These are phyloP conservation scores for Plenodomus tracheiphilus DNA, from an alignment of 2,329 filamentous ascomycete genomes.

Conservation along the genomic window DNA sequence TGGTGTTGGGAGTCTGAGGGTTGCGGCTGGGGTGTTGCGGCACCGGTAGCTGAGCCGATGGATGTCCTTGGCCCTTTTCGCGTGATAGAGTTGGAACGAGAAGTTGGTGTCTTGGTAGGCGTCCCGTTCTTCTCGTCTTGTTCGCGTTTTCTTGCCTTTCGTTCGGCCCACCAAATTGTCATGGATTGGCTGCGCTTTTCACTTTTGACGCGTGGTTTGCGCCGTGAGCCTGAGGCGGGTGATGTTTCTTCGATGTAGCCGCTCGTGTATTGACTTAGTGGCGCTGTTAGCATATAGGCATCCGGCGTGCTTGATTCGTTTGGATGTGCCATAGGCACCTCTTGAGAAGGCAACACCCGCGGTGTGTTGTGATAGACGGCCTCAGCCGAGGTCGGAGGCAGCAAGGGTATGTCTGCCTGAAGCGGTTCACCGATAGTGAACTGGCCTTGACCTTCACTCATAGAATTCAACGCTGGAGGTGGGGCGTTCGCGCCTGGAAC, in stretches of 20 bases:
- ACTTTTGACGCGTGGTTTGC: conserved; percentile 46
- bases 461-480: conserved; percentile 36
- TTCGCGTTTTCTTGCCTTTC: conserved; percentile 45
- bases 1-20: conserved; percentile 16
- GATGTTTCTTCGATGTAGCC: conserved; percentile 32
- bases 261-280: conserved; percentile 38
- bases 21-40: conserved; percentile 20
- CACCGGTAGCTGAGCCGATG: conserved; percentile 18
- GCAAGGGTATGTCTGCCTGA: conserved; percentile 20
- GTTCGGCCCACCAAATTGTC: conserved; percentile 53
- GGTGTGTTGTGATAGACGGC: conserved; percentile 42
- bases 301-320: conserved; percentile 34
- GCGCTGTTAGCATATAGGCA: conserved; percentile 40
- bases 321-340: conserved; percentile 21
- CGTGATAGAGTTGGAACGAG: conserved; percentile 30
- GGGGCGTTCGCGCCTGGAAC: conserved; percentile 28
- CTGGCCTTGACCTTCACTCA: conserved; percentile 44
- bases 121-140: conserved; percentile 35
- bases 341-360: conserved; percentile 30
- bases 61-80: conserved; percentile 27
- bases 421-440: conserved; percentile 40
- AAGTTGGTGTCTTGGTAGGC: conserved; percentile 20
- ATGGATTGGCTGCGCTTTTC: conserved; percentile 51
- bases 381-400: conserved; percentile 34
- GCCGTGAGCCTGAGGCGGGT: conserved; percentile 31